Evolutionary conservation across 164 flowering plant genomes (phyloP).

Genomic region (Magnolia officinalis): DNA sequence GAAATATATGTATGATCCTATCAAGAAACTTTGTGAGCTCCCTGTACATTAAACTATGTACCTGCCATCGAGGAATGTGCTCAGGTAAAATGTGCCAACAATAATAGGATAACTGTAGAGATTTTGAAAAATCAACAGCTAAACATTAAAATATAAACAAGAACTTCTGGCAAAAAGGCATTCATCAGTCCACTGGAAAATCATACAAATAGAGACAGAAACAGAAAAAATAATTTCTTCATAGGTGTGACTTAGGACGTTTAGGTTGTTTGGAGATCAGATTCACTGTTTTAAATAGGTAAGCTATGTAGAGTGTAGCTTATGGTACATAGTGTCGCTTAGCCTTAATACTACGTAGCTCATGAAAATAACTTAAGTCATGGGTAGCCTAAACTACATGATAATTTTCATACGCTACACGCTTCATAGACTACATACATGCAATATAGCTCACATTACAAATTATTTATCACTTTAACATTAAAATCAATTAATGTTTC

Average conservation of each 20-base stretch:
- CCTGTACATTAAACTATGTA: constrained; percentile 37
- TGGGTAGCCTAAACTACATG: neutral
- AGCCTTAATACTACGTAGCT: neutral
- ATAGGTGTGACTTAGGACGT: neutral
- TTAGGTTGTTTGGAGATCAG: neutral
- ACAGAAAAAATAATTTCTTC: neutral
- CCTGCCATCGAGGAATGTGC: constrained; percentile 27
- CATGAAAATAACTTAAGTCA: neutral
- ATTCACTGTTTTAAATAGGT: neutral
- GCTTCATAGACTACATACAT: too few species aligned
- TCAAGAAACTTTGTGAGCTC: constrained; percentile 39
- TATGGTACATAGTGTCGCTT: too few species aligned
- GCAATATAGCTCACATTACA: too few species aligned
- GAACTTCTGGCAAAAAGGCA: neutral
- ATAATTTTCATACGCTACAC: too few species aligned
- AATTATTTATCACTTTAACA: too few species aligned
- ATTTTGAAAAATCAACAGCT: neutral
- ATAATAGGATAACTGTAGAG: neutral
- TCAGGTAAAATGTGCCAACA: neutral
- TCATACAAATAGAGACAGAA: neutral
- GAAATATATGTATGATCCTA: constrained; percentile 30
- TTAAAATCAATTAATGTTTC: too few species aligned
- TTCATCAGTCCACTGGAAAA: neutral
- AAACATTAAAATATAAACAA: neutral
- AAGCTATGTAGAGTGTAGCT: too few species aligned